These are phyloP conservation scores for Pythium angustatum DNA, from an alignment of 352 stramenopile genomes.

Conservation along the genomic window DNA sequence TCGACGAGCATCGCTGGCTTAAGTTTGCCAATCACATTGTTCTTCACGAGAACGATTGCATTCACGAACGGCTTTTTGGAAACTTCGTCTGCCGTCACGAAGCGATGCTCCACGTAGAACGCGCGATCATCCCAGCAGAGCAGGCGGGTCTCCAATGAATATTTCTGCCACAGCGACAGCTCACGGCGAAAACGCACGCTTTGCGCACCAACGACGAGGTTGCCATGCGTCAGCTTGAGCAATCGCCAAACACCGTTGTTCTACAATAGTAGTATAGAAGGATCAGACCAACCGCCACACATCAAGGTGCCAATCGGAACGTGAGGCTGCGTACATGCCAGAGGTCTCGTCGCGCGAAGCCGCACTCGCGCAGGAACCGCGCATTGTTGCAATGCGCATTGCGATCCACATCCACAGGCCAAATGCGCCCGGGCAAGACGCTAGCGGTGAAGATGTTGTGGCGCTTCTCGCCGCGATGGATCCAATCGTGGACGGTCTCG, in stretches of 20 bases:
- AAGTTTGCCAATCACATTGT: conserved; percentile 72
- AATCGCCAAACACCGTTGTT: conserved; percentile 76
- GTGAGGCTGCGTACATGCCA: conserved; percentile 62
- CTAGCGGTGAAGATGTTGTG: conserved; percentile 57
- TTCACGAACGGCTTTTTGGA: conserved; percentile 60
- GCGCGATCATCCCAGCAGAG: conserved; percentile 79
- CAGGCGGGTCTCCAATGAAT: conserved; percentile 72
- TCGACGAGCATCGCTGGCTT: conserved; percentile 59
- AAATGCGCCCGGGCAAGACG: conserved; percentile 45
- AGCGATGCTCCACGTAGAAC: conserved; percentile 88
- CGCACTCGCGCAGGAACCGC: conserved; percentile 82
- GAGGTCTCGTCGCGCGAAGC: conserved; percentile 72
- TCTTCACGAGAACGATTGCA: conserved; percentile 88
- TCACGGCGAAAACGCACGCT: conserved; percentile 83
- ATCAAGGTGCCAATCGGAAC: background rate
- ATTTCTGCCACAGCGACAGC: conserved; percentile 65
- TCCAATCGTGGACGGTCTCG: conserved; percentile 26
- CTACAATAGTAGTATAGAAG: conserved; percentile 1
- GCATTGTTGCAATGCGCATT: conserved; percentile 89
- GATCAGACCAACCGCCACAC: background rate
- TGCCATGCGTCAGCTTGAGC: conserved; percentile 50
- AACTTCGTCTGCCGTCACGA: conserved; percentile 47
- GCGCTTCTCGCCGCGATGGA: conserved; percentile 27
- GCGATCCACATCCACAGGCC: conserved; percentile 74
- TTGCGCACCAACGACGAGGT: conserved; percentile 82